Evolutionary conservation across 139 green algal species (phyloP).

Genomic region (Zygnema cylindricum): DNA sequence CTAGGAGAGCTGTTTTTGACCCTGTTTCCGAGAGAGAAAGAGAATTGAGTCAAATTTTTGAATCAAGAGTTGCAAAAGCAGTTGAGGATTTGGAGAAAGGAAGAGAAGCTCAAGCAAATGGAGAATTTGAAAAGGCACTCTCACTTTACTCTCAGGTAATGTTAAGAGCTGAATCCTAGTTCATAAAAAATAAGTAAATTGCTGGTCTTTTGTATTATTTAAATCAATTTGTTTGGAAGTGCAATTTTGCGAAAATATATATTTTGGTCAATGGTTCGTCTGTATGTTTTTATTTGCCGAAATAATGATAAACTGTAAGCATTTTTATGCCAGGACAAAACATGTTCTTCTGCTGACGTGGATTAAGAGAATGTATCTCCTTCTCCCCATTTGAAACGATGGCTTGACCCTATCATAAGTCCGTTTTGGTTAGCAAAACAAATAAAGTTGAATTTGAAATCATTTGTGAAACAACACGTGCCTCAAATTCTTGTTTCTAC

Average conservation of each 20-base stretch:
- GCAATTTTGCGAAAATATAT: background rate
- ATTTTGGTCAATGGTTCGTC: background rate
- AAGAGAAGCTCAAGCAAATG: background rate
- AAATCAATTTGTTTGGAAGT: background rate
- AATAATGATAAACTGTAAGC: background rate
- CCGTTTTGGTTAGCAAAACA: too few species aligned
- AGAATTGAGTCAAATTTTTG: background rate
- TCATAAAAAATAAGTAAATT: background rate
- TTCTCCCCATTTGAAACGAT: too few species aligned
- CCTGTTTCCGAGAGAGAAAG: constrained; percentile 14
- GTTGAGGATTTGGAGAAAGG: background rate
- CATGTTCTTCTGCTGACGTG: too few species aligned
- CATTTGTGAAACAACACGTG: too few species aligned
- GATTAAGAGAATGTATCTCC: too few species aligned
- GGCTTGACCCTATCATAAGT: too few species aligned
- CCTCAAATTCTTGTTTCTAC: too few species aligned
- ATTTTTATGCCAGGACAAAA: background rate
- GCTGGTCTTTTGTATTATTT: background rate
- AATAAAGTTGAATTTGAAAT: too few species aligned
- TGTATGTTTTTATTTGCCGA: background rate
- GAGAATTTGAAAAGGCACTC: background rate
- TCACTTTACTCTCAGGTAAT: constrained; percentile 12
- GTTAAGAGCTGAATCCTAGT: background rate
- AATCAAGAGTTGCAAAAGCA: background rate
- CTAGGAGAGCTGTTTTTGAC: background rate